These are phyloP conservation scores for Myxozyma udenii DNA, from an alignment of 805 yeast genomes.

Conservation along the genomic window DNA sequence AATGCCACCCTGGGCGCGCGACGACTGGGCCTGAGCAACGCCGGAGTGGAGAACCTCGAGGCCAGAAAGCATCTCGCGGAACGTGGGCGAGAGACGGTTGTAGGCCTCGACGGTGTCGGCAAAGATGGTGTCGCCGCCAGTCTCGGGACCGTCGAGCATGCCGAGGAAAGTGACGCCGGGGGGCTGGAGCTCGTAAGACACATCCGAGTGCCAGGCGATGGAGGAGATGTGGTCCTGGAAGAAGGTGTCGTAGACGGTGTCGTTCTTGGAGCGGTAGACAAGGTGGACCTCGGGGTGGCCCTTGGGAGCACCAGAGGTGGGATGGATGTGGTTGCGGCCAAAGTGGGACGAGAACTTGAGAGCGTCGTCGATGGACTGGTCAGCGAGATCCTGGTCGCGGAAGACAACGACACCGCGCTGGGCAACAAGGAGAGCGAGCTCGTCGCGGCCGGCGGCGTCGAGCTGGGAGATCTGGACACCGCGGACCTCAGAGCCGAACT, in stretches of 20 bases:
- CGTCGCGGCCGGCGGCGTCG: slow-evolving; percentile 57
- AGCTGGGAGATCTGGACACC: slow-evolving; percentile 63
- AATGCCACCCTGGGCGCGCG: slow-evolving; percentile 43
- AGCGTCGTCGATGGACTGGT: slow-evolving; percentile 36
- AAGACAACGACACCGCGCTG: slow-evolving; percentile 71
- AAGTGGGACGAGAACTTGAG: slow-evolving; percentile 57
- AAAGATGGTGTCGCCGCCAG: slow-evolving; percentile 79
- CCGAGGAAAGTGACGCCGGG: slow-evolving; percentile 68
- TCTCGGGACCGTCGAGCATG: slow-evolving; percentile 56
- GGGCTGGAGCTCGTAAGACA: slow-evolving; percentile 68
- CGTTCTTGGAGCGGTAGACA: slow-evolving; percentile 50
- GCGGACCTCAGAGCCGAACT: slow-evolving; percentile 61
- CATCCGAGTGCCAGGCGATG: slow-evolving; percentile 66
- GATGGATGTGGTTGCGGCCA: slow-evolving; percentile 71
- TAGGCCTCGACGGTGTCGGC: slow-evolving; percentile 71
- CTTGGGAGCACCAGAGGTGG: slow-evolving; percentile 68
- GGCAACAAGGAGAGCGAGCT: slow-evolving; percentile 65
- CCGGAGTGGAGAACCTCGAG: slow-evolving; percentile 70
- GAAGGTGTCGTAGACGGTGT: slow-evolving; percentile 32
- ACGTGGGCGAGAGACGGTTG: slow-evolving; percentile 63
- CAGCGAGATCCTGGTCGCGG: slow-evolving; percentile 66
- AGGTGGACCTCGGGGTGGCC: slow-evolving; percentile 59
- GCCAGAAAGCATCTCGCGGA: slow-evolving; percentile 56
- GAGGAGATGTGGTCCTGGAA: slow-evolving; percentile 35
- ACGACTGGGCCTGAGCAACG: slow-evolving; percentile 45